Percentiles rank a stretch among this genome's conserved stretches.
Conservation (phyloP, 164 flowering plant genomes). For the Pachysandra terminalis region DNA sequence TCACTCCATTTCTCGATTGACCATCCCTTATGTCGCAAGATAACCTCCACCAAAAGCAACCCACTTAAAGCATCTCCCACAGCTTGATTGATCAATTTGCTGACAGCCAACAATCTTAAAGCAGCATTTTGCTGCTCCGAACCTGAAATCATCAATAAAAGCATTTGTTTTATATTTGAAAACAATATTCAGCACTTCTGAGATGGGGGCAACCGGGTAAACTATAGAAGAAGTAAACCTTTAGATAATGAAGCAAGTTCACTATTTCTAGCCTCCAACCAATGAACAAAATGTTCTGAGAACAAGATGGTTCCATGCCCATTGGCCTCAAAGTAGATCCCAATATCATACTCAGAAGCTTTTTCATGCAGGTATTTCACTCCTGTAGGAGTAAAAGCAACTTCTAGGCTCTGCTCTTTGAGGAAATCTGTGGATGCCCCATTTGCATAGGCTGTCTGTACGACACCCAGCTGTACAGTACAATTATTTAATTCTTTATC, state of each 20-base stretch:
- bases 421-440: slow-evolving; percentile 89
- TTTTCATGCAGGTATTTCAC: slow-evolving; percentile 90
- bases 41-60: slow-evolving; percentile 81
- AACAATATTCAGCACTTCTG: background rate
- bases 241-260: slow-evolving; percentile 44
- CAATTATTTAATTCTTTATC: slow-evolving; percentile 16
- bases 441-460: slow-evolving; percentile 98
- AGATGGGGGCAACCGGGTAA: background rate
- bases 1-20: slow-evolving; percentile 76
- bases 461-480: slow-evolving; percentile 55
- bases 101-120: slow-evolving; percentile 69
- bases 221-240: slow-evolving; percentile 39
- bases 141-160: slow-evolving; percentile 40
- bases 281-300: slow-evolving; percentile 51
- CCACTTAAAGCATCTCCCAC: slow-evolving; percentile 96
- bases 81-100: slow-evolving; percentile 85
- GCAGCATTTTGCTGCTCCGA: slow-evolving; percentile 78
- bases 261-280: slow-evolving; percentile 52
- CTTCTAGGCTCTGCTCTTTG: slow-evolving; percentile 64
- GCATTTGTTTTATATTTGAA: background rate
- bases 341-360: slow-evolving; percentile 86
- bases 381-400: slow-evolving; percentile 82
- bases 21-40: slow-evolving; percentile 72
- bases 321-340: slow-evolving; percentile 97
- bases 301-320: slow-evolving; percentile 97